These are phyloP conservation scores for Laburnicola sp. DNA, from an alignment of 2,329 filamentous ascomycete species.

Conservation along the genomic window DNA sequence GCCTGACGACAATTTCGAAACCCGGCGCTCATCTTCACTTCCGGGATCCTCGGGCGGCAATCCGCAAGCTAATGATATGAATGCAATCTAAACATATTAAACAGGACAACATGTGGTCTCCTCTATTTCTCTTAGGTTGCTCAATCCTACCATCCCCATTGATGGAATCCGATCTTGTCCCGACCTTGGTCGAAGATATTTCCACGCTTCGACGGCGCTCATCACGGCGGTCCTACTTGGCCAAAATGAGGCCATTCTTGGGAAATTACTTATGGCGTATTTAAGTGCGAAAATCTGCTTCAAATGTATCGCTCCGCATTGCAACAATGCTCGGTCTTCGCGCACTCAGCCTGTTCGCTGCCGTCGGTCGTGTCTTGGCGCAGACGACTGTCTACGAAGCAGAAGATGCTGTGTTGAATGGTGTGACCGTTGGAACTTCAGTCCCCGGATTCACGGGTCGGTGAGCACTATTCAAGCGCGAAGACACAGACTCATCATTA, in stretches of 20 bases:
- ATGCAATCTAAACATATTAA: conserved; percentile 2
- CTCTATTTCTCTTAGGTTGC: neutral
- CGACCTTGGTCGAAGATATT: neutral
- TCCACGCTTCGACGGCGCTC: neutral
- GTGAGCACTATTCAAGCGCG: neutral
- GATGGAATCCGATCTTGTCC: neutral
- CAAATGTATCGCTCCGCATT: neutral
- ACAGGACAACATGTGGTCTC: neutral
- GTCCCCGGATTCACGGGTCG: conserved; percentile 48
- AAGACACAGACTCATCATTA: conserved; percentile 1
- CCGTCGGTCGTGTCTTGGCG: conserved; percentile 7
- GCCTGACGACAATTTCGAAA: neutral
- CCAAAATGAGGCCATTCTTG: neutral
- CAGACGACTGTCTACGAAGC: conserved; percentile 43
- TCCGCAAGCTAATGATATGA: neutral
- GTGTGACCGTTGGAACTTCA: conserved; percentile 47
- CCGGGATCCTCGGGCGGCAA: neutral
- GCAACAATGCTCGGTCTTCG: conserved; percentile 4
- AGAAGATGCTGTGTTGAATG: conserved; percentile 48
- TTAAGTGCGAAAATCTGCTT: neutral
- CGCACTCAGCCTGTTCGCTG: conserved; percentile 1
- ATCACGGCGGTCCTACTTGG: neutral
- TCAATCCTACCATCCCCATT: neutral
- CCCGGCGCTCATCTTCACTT: neutral
- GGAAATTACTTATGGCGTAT: neutral